Percentiles rank a stretch among this genome's conserved stretches.
Conservation (phyloP, 2,329 filamentous ascomycete genomes). For the Fusarium sp. region DNA sequence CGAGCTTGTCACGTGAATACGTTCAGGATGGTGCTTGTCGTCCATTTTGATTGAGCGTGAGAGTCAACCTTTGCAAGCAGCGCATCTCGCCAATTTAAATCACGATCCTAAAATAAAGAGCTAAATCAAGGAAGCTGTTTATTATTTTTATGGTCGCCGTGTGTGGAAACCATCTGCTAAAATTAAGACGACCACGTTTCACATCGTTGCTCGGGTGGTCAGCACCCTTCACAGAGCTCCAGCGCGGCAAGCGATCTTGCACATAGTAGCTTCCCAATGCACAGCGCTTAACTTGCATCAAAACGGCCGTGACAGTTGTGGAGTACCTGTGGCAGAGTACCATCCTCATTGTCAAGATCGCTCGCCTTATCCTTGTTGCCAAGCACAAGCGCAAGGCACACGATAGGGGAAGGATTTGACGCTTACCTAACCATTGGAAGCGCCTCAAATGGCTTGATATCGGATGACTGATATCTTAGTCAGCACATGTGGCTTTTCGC, state of each 20-base stretch:
- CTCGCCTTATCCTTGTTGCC: not conserved
- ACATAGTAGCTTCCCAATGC: not conserved
- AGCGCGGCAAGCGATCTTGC: not conserved
- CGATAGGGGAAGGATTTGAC: not conserved
- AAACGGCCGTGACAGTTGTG: not conserved
- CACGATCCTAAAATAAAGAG: not conserved
- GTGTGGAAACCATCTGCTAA: not conserved
- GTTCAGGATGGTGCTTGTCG: not conserved
- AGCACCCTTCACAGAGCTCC: not conserved
- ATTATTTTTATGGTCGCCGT: not conserved
- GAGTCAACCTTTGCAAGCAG: not conserved
- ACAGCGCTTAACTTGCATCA: not conserved
- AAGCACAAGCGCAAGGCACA: not conserved
- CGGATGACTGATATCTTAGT: not conserved
- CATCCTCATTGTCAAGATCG: not conserved
- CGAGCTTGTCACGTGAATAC: not conserved
- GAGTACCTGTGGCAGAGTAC: not conserved
- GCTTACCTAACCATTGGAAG: not conserved
- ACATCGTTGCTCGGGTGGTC: not conserved
- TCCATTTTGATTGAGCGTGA: not conserved
- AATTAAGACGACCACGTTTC: not conserved
- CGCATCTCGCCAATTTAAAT: not conserved
- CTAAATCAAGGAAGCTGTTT: not conserved
- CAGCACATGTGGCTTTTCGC: not conserved
- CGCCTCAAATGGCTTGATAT: not conserved